Base-by-base conservation (phyloP, 2,329 filamentous ascomycete species). In the Lasiodiplodia theobromae region DNA sequence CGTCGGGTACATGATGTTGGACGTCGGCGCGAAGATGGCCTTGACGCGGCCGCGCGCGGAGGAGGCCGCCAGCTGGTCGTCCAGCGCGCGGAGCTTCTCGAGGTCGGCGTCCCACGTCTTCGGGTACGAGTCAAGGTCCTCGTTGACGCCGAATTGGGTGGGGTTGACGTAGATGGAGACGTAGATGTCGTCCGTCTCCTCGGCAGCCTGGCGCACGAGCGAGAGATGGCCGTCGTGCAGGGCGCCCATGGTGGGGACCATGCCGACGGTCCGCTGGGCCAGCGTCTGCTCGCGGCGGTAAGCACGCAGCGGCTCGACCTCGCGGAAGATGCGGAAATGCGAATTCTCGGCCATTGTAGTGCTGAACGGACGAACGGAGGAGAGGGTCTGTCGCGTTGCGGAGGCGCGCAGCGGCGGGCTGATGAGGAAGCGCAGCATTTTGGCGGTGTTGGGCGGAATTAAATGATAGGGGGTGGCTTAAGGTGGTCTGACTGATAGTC, bases 241-340 rank as follows among this genome's bases (percentile, higher is more conserved):
- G 62, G 96, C 96, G 71, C 96, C 96, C 96, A 99, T 98, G 38
- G 96, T 99, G 1, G 96, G 96, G 44, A 99, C 94, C 34, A 99
- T 88, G 69, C 92, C 93, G 69, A 99, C 89, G 54, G 89, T 90
- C 68, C 91, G 88, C 73, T 91, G 87, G 75, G 89, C 85, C 69
- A 89, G 81, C 44, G 89, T 82, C 70, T 94, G 88, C 51, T 89
- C 86, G 25, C 83, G 86, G 44, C 93, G 89, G 84, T 91, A 91
- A 73, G 85, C 80, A 49, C 93, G 92, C 64, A 97, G 83, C 12
- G 88, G 84, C 16, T 89, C 82, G 69, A 96, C 89, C 78, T 92
- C 87, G 74, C 92, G 92, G 77, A 97, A 91, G 74, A 97, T 80
- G 70, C 88, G 88, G 62, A 74, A 72, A 57, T 25, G 40, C 58